These are phyloP conservation scores for Ceratocystis cacaofunesta DNA, from an alignment of 2,329 filamentous ascomycete genomes.

Conservation along the genomic window DNA sequence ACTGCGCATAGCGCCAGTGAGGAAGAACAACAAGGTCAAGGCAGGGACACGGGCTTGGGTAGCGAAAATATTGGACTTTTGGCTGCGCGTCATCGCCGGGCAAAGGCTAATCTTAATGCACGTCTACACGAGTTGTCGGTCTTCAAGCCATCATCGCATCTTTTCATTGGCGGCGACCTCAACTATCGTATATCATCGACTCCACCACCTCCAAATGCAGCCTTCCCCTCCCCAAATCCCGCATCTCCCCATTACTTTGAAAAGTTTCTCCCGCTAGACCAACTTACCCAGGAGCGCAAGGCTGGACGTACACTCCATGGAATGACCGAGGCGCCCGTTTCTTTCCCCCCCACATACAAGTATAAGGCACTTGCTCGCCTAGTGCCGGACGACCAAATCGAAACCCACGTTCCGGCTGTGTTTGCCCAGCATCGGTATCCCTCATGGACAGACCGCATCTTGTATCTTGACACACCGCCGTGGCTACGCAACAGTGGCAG, in stretches of 20 bases:
- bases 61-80: constrained; percentile 22
- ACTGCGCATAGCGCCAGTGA: neutral
- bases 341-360: constrained; percentile 90
- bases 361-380: constrained; percentile 39
- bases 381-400: constrained; percentile 19
- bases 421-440: constrained; percentile 79
- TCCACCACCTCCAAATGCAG: constrained; percentile 45
- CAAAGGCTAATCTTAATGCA: constrained; percentile 28
- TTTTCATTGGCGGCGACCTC: constrained; percentile 82
- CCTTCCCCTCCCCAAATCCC: constrained; percentile 45
- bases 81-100: constrained; percentile 25
- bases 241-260: constrained; percentile 47
- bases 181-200: constrained; percentile 78
- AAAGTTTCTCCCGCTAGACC: constrained; percentile 57
- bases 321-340: constrained; percentile 56
- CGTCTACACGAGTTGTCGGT: constrained; percentile 43
- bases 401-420: constrained; percentile 40
- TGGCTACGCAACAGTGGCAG: constrained; percentile 29
- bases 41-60: constrained; percentile 9
- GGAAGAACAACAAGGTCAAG: neutral
- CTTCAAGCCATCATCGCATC: constrained; percentile 58
- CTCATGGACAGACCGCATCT: constrained; percentile 81
- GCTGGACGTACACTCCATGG: constrained; percentile 63
- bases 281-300: constrained; percentile 57
- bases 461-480: constrained; percentile 52